Evolutionary conservation across 768 basidiomycete genomes (phyloP).

Genomic region (Chalciporus piperatus): DNA sequence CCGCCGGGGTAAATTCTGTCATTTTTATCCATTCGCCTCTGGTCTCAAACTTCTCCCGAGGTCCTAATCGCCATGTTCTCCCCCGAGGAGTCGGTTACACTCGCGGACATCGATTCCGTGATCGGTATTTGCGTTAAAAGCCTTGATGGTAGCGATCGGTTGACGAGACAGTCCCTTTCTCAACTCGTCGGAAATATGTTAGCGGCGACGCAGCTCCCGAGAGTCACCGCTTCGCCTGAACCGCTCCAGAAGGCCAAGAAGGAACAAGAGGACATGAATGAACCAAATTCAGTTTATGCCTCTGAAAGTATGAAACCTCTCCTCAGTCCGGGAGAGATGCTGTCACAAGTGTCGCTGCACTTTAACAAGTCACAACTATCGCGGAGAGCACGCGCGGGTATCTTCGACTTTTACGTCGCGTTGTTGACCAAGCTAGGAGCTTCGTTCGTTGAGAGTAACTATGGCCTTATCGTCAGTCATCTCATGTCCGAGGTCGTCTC

Average conservation of each 20-base stretch:
- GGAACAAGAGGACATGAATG: slow-evolving; percentile 59
- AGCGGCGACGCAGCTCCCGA: slow-evolving; percentile 74
- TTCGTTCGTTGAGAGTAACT: slow-evolving; percentile 79
- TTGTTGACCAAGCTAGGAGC: slow-evolving; percentile 74
- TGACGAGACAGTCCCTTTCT: slow-evolving; percentile 76
- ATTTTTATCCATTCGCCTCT: not conserved
- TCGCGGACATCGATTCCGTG: slow-evolving; percentile 76
- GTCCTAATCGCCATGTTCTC: slow-evolving; percentile 59
- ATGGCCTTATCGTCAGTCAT: slow-evolving; percentile 74
- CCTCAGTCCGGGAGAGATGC: slow-evolving; percentile 75
- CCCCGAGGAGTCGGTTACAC: slow-evolving; percentile 49
- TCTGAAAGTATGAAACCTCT: slow-evolving; percentile 65
- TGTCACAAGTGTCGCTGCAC: slow-evolving; percentile 70
- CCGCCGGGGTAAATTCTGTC: slow-evolving; percentile 57
- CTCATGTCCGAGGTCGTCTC: slow-evolving; percentile 75
- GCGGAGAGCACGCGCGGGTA: slow-evolving; percentile 74
- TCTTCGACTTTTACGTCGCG: slow-evolving; percentile 86
- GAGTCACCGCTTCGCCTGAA: slow-evolving; percentile 45
- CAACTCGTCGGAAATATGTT: slow-evolving; percentile 83
- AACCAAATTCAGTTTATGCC: slow-evolving; percentile 41
- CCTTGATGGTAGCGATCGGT: slow-evolving; percentile 80
- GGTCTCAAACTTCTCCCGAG: slow-evolving; percentile 31
- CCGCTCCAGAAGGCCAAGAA: slow-evolving; percentile 60
- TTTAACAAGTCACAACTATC: slow-evolving; percentile 74
- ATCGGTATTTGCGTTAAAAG: slow-evolving; percentile 64